A percentile compares a stretch with the other conserved stretches of the same genome.
phyloP scores from a whole-genome alignment of 2,329 filamentous ascomycete genomes.

The Fragosphaeria purpurea region DNA sequence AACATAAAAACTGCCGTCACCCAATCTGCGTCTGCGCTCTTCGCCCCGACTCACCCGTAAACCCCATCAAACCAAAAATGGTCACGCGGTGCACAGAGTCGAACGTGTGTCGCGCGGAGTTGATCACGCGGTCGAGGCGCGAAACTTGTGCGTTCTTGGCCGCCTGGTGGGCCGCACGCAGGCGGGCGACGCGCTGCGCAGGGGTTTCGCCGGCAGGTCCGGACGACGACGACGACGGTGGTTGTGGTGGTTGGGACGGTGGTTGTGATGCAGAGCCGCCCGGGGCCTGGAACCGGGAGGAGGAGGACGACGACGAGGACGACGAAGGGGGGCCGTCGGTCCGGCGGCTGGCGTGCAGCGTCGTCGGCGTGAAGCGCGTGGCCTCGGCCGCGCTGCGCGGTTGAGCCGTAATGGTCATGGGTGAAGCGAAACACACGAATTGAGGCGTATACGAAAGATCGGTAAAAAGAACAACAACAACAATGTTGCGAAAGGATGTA shows the following conservation, averaged over 20 bases:
- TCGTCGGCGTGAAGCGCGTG: slow-evolving; percentile 65
- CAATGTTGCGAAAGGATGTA: too few relatives aligned
- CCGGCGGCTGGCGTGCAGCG: slow-evolving; percentile 61
- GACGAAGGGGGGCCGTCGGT: slow-evolving; percentile 24
- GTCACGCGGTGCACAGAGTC: slow-evolving; percentile 48
- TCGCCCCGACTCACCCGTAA: slow-evolving; percentile 37
- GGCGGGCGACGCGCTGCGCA: slow-evolving; percentile 57
- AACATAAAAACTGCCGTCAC: too few relatives aligned
- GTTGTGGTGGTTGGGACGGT: background rate
- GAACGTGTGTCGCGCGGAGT: slow-evolving; percentile 37
- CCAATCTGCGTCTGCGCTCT: too few relatives aligned
- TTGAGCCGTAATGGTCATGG: slow-evolving; percentile 9
- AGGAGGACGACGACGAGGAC: slow-evolving; percentile 1
- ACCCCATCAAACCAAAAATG: slow-evolving; percentile 43
- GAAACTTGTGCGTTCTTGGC: slow-evolving; percentile 50
- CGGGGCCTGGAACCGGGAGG: slow-evolving; percentile 14
- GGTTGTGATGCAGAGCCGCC: background rate
- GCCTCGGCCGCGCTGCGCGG: slow-evolving; percentile 66
- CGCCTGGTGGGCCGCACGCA: slow-evolving; percentile 58
- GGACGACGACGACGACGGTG: slow-evolving; percentile 10
- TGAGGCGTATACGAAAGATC: too few relatives aligned
- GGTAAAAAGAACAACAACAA: too few relatives aligned
- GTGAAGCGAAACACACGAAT: background rate
- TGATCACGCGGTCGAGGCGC: slow-evolving; percentile 39
- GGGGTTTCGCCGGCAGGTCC: slow-evolving; percentile 44